Conservation (phyloP, 495 filamentous ascomycete species). For the Lasiosphaeria miniovina region DNA sequence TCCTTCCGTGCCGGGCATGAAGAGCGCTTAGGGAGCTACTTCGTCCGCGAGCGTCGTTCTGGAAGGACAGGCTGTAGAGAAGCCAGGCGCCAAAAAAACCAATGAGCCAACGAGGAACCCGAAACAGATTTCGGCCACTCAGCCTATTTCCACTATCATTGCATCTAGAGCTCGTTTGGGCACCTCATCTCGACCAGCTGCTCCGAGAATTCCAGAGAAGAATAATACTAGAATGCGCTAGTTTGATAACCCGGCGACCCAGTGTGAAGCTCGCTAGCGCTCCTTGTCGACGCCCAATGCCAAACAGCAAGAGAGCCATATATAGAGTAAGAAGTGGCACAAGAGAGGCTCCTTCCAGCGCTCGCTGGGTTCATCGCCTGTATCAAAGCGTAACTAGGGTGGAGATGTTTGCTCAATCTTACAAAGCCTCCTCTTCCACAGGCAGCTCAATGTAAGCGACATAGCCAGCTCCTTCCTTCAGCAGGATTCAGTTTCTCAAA, state of each 20-base stretch:
- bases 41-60: constrained; percentile 12
- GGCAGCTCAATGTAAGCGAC: too few relatives aligned
- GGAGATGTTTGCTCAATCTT: too few relatives aligned
- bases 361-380: too few relatives aligned
- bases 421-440: too few relatives aligned
- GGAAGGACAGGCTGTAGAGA: neutral
- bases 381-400: too few relatives aligned
- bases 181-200: neutral
- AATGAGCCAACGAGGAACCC: neutral
- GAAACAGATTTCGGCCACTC: neutral
- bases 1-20: constrained; percentile 31
- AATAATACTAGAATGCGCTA: neutral
- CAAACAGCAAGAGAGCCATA: too few relatives aligned
- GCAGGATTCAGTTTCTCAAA: too few relatives aligned
- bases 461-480: too few relatives aligned
- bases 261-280: neutral
- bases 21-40: constrained; percentile 26
- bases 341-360: too few relatives aligned
- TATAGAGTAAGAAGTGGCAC: too few relatives aligned
- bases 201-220: neutral
- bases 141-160: neutral
- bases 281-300: too few relatives aligned
- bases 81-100: neutral
- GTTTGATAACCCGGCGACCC: neutral
- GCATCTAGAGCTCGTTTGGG: neutral